A percentile compares a stretch with the other conserved stretches of the same genome.
phyloP scores from a whole-genome alignment of 2,329 filamentous ascomycete genomes.

The Knufia petricola region DNA sequence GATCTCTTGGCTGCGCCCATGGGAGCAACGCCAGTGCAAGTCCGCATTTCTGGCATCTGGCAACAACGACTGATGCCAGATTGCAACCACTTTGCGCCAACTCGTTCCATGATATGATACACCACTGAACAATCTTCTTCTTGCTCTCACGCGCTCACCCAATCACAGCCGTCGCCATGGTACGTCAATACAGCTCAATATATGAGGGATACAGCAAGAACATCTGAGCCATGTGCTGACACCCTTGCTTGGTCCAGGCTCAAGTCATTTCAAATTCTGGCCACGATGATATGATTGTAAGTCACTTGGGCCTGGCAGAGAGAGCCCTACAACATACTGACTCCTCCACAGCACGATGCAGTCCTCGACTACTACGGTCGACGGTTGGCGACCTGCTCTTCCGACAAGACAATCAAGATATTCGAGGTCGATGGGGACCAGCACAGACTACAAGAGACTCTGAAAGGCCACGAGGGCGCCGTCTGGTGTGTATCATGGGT shows the following conservation, averaged over 20 bases:
- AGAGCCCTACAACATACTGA: not conserved
- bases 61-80: slow-evolving; percentile 6
- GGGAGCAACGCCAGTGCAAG: not conserved
- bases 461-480: slow-evolving; percentile 93
- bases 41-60: slow-evolving; percentile 3
- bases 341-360: slow-evolving; percentile 67
- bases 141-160: not conserved
- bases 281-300: slow-evolving; percentile 99
- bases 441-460: slow-evolving; percentile 80
- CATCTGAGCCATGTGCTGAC: slow-evolving; percentile 6
- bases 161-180: not conserved
- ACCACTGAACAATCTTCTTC: not conserved
- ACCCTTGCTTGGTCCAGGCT: slow-evolving; percentile 40
- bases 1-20: slow-evolving; percentile 9
- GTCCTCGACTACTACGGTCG: slow-evolving; percentile 98
- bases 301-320: slow-evolving; percentile 31
- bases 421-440: slow-evolving; percentile 94
- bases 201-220: too few species aligned
- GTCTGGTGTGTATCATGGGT: slow-evolving; percentile 96
- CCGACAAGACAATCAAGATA: slow-evolving; percentile 98
- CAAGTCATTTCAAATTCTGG: slow-evolving; percentile 76
- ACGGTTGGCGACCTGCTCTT: slow-evolving; percentile 91
- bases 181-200: not conserved
- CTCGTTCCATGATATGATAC: not conserved
- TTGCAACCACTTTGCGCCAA: slow-evolving; percentile 2